These are phyloP conservation scores for Coffea canephora DNA, from an alignment of 257 asterid genomes.

Conservation along the genomic window DNA sequence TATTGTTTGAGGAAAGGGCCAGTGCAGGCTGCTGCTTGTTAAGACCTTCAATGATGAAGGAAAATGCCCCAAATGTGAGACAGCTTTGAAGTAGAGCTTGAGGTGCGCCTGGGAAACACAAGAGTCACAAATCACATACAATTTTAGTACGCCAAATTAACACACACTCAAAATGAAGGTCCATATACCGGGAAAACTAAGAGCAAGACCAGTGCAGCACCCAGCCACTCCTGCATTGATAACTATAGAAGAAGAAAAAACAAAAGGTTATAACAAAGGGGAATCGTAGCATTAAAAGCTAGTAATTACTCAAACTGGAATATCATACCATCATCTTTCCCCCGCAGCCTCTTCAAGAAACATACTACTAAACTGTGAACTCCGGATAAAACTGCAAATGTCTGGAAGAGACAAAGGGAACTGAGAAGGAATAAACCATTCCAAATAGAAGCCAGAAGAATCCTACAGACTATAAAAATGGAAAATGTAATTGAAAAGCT, in stretches of 20 bases:
- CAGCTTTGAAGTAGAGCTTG: slow-evolving; percentile 93
- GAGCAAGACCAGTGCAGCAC: slow-evolving; percentile 94
- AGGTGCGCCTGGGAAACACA: slow-evolving; percentile 69
- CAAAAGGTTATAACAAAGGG: background rate
- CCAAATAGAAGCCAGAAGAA: background rate
- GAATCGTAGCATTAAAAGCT: background rate
- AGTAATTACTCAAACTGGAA: slow-evolving; percentile 5
- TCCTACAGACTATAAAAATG: background rate
- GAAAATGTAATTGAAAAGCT: background rate
- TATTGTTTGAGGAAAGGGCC: slow-evolving; percentile 47
- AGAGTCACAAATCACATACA: slow-evolving; percentile 3
- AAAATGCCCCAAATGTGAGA: slow-evolving; percentile 89
- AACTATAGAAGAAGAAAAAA: slow-evolving; percentile 39
- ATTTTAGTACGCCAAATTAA: background rate
- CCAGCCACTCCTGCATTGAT: slow-evolving; percentile 97
- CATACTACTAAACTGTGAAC: slow-evolving; percentile 88
- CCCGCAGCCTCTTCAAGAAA: slow-evolving; percentile 73
- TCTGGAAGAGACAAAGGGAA: slow-evolving; percentile 35
- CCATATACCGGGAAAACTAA: slow-evolving; percentile 76
- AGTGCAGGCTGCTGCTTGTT: slow-evolving; percentile 90
- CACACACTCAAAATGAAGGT: background rate
- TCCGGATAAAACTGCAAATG: slow-evolving; percentile 87
- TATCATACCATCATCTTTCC: slow-evolving; percentile 84
- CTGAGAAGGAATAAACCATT: background rate
- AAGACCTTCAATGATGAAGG: slow-evolving; percentile 79